A percentile compares a stretch with the other conserved stretches of the same genome.
phyloP scores from a whole-genome alignment of 1,139 yeast genomes.

The Diutina pseudorugosa region DNA sequence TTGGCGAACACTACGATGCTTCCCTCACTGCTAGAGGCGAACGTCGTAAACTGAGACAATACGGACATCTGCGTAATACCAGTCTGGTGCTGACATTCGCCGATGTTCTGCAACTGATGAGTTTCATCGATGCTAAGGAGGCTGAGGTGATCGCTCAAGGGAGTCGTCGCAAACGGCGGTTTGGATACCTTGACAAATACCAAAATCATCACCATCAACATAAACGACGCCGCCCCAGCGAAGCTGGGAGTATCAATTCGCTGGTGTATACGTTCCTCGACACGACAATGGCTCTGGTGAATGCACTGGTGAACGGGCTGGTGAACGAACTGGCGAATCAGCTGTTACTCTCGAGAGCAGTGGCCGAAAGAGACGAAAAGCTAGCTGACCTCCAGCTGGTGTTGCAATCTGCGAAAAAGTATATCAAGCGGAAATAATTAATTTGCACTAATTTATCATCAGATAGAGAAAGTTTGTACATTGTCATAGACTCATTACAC shows the following conservation, averaged over 20 bases:
- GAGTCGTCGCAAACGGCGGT: background rate
- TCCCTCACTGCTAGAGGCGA: background rate
- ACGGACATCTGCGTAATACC: background rate
- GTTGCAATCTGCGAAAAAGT: background rate
- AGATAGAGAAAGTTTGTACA: background rate
- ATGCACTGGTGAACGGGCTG: background rate
- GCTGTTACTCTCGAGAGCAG: background rate
- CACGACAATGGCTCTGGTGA: background rate
- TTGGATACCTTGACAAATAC: background rate
- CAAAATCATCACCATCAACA: background rate
- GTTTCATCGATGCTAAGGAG: background rate
- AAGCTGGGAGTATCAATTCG: background rate
- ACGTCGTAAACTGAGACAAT: background rate
- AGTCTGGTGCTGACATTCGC: background rate
- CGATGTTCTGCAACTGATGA: background rate
- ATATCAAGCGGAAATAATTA: background rate
- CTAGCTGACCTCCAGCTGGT: background rate
- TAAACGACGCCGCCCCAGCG: background rate
- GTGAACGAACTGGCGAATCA: background rate
- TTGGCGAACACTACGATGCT: background rate
- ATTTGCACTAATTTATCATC: background rate
- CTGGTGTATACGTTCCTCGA: background rate
- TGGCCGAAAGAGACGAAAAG: background rate
- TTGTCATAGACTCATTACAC: background rate
- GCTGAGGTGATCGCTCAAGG: background rate